A percentile compares a stretch with the other conserved stretches of the same genome.
Evolutionary conservation across 352 stramenopile species (phyloP).

Genomic region (Proteromonas lacertae): DNA sequence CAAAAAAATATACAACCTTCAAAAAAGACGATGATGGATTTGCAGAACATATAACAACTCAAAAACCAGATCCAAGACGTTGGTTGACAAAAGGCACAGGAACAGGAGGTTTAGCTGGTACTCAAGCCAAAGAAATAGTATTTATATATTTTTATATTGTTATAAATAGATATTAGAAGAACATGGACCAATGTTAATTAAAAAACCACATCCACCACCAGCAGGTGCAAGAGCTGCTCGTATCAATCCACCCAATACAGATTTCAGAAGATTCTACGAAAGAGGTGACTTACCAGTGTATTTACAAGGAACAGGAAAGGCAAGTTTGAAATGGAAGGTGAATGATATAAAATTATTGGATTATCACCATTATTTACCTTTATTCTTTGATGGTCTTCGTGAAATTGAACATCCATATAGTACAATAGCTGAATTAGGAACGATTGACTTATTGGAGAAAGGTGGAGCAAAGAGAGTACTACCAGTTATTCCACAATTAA

Average conservation of each 20-base stretch:
- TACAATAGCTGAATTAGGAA: slow-evolving; percentile 68
- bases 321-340: slow-evolving; percentile 88
- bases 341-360: slow-evolving; percentile 35
- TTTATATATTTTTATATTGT: too few relatives aligned
- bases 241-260: slow-evolving; percentile 57
- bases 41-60: too few relatives aligned
- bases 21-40: too few relatives aligned
- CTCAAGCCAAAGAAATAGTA: too few relatives aligned
- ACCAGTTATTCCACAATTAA: slow-evolving; percentile 76
- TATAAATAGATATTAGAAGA: too few relatives aligned
- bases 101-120: too few relatives aligned
- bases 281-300: slow-evolving; percentile 71
- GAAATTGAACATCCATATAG: slow-evolving; percentile 76
- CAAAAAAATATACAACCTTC: too few relatives aligned
- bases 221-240: slow-evolving; percentile 64
- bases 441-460: slow-evolving; percentile 83
- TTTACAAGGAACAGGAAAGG: slow-evolving; percentile 70
- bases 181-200: too few relatives aligned
- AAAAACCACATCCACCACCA: too few relatives aligned
- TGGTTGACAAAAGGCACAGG: too few relatives aligned
- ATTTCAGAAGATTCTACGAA: slow-evolving; percentile 39
- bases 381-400: slow-evolving; percentile 84
- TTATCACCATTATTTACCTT: slow-evolving; percentile 87
- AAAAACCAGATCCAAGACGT: too few relatives aligned
- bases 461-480: slow-evolving; percentile 69